These are phyloP conservation scores for Exophiala sp. DNA, from an alignment of 2,329 filamentous ascomycete species.

Conservation along the genomic window DNA sequence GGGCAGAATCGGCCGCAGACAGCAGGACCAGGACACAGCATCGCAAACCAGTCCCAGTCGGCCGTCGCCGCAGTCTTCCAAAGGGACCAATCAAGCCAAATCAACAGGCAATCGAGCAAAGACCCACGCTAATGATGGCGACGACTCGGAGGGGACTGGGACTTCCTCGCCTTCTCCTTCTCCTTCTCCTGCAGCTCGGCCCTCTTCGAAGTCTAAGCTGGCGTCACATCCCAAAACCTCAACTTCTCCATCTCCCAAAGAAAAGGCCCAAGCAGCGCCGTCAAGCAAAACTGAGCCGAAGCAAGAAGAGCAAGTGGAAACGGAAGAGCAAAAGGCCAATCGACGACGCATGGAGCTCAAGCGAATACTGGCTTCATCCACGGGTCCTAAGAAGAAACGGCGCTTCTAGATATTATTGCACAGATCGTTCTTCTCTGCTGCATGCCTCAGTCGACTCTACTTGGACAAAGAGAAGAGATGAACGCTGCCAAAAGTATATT, in stretches of 20 bases:
- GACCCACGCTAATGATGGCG: slow-evolving; percentile 1
- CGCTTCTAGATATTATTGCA: no score
- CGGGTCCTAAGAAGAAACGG: slow-evolving; percentile 51
- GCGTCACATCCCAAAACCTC: background rate
- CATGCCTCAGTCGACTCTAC: no score
- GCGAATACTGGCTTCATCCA: slow-evolving; percentile 47
- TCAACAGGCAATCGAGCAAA: slow-evolving; percentile 1
- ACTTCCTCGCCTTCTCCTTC: slow-evolving; percentile 18
- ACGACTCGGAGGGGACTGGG: slow-evolving; percentile 5
- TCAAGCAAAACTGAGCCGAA: background rate
- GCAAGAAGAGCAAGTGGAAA: slow-evolving; percentile 32
- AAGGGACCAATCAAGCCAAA: slow-evolving; percentile 21
- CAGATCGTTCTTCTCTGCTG: no score
- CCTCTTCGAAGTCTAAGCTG: slow-evolving; percentile 1
- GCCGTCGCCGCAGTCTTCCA: background rate
- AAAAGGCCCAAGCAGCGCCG: background rate
- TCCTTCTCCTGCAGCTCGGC: background rate
- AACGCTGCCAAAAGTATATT: no score
- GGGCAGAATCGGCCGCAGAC: background rate
- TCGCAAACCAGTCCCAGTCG: background rate
- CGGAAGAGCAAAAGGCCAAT: slow-evolving; percentile 50
- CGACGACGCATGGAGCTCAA: slow-evolving; percentile 53
- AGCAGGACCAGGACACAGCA: background rate
- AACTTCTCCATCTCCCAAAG: background rate
- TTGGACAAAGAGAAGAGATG: no score